Conservation (phyloP, 2,329 filamentous ascomycete genomes). For the Aureobasidium uvarum region DNA sequence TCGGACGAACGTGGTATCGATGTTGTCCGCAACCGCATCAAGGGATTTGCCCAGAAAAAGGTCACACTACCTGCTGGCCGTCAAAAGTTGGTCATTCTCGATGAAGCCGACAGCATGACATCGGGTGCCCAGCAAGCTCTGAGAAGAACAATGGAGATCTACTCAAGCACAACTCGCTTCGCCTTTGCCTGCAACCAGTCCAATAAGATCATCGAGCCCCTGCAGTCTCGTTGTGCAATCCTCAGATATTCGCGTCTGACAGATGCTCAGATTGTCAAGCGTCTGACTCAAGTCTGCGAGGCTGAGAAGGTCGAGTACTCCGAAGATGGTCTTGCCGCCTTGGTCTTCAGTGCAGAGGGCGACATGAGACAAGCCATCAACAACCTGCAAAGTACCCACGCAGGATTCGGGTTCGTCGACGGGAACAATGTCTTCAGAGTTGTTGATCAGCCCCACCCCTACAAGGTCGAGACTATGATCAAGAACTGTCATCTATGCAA, state of each 20-base stretch:
- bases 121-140: constrained; percentile 93
- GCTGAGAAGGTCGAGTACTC: constrained; percentile 87
- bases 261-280: constrained; percentile 87
- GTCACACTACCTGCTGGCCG: constrained; percentile 87
- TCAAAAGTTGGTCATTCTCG: constrained; percentile 95
- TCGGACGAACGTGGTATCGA: constrained; percentile 97
- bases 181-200: constrained; percentile 98
- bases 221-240: constrained; percentile 95
- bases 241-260: constrained; percentile 89
- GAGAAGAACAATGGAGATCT: constrained; percentile 97
- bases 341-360: constrained; percentile 95
- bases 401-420: constrained; percentile 95
- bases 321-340: constrained; percentile 90
- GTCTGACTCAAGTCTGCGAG: constrained; percentile 86
- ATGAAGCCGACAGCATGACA: constrained; percentile 97
- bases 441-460: constrained; percentile 93
- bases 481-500: constrained; percentile 94
- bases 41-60: constrained; percentile 98
- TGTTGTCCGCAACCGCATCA: constrained; percentile 95
- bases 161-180: constrained; percentile 92
- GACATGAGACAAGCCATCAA: constrained; percentile 99
- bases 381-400: constrained; percentile 89
- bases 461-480: constrained; percentile 98
- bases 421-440: constrained; percentile 98
- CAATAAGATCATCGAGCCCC: constrained; percentile 99